Evolutionary conservation across 352 stramenopile genomes (phyloP).

Genomic region (Globisporangium emineosum): DNA sequence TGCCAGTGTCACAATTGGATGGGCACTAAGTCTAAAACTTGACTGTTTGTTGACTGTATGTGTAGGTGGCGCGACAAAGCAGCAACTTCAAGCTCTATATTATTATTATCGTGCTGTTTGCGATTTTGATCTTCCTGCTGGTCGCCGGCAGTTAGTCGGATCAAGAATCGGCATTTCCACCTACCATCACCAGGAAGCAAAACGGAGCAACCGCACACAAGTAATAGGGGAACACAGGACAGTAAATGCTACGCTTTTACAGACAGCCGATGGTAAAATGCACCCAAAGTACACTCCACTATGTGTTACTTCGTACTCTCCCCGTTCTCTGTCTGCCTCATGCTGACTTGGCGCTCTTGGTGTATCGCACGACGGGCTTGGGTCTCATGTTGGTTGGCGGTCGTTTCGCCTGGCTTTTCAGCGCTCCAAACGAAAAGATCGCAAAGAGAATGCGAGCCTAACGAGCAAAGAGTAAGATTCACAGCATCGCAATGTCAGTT

Average conservation of each 20-base stretch:
- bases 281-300: slow-evolving; percentile 8
- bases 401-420: slow-evolving; percentile 13
- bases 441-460: slow-evolving; percentile 34
- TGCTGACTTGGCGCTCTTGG: slow-evolving; percentile 24
- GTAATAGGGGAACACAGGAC: not conserved
- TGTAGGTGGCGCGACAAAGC: slow-evolving; percentile 91
- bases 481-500: too few species aligned
- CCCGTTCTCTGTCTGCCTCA: not conserved
- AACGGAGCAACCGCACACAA: not conserved
- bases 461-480: too few species aligned
- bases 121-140: slow-evolving; percentile 89
- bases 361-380: slow-evolving; percentile 11
- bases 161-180: not conserved
- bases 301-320: not conserved
- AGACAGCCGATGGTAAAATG: not conserved
- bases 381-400: not conserved
- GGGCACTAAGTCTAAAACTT: not conserved
- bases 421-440: slow-evolving; percentile 30
- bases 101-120: slow-evolving; percentile 83
- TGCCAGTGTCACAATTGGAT: not conserved
- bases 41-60: not conserved
- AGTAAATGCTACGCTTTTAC: not conserved
- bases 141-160: slow-evolving; percentile 48
- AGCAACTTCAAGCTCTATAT: slow-evolving; percentile 94
- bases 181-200: too few species aligned